Evolutionary conservation across 192 early-diverging fungal genomes (phyloP).

Genomic region (Entomortierella lignicola): DNA sequence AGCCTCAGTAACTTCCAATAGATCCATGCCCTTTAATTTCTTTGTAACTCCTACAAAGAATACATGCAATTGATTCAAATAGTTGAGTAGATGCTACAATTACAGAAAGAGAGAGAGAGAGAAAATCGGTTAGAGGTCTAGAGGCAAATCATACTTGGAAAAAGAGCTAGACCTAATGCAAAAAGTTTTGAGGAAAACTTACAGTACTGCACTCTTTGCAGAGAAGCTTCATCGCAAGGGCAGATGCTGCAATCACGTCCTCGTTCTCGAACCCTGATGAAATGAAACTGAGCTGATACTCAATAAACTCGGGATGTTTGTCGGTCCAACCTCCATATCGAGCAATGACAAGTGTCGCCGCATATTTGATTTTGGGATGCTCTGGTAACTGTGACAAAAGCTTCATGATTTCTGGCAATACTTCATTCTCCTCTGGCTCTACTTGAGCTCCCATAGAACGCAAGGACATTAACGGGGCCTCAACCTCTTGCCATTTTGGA

Average conservation of each 20-base stretch:
- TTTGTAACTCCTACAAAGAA: conserved; percentile 85
- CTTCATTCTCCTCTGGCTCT: conserved; percentile 71
- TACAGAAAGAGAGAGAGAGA: conserved; percentile 8
- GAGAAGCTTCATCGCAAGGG: conserved; percentile 87
- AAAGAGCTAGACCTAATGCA: neutral
- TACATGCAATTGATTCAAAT: conserved; percentile 80
- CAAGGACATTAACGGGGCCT: conserved; percentile 94
- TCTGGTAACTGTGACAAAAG: conserved; percentile 85
- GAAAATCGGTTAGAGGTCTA: neutral
- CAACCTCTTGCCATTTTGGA: conserved; percentile 90
- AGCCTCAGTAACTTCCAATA: conserved; percentile 85
- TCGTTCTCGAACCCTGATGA: conserved; percentile 89
- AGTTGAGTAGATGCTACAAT: conserved; percentile 75
- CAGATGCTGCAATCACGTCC: conserved; percentile 87
- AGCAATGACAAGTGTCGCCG: conserved; percentile 95
- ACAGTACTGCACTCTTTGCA: conserved; percentile 92
- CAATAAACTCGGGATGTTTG: conserved; percentile 89
- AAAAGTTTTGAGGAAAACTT: conserved; percentile 21
- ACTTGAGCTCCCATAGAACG: conserved; percentile 94
- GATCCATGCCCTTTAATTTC: conserved; percentile 75
- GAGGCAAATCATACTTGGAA: neutral
- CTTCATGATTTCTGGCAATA: conserved; percentile 94
- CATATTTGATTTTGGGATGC: conserved; percentile 96
- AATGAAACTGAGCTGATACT: conserved; percentile 93
- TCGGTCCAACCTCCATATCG: conserved; percentile 95